Evolutionary conservation across 2,329 filamentous ascomycete genomes (phyloP).

Genomic region (Fusarium sacchari): DNA sequence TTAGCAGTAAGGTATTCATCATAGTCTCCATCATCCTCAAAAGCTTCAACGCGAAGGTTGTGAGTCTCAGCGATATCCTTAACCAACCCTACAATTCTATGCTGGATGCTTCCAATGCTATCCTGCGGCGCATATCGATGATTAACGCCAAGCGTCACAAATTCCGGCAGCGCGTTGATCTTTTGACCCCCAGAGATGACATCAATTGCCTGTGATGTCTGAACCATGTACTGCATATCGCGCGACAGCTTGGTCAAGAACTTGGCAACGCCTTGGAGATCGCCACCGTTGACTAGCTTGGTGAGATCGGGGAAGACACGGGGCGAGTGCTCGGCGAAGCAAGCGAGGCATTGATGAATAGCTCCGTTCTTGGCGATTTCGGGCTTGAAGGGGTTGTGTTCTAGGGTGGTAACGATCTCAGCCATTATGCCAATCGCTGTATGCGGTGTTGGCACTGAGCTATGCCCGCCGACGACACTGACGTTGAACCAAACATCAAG

Average conservation of each 20-base stretch:
- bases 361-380: constrained; percentile 58
- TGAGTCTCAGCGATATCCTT: neutral
- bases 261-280: constrained; percentile 43
- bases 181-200: constrained; percentile 70
- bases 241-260: constrained; percentile 31
- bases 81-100: neutral
- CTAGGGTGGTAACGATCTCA: constrained; percentile 71
- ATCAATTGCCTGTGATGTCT: constrained; percentile 69
- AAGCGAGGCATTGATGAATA: constrained; percentile 63
- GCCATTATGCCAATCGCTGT: constrained; percentile 75
- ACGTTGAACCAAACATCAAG: constrained; percentile 67
- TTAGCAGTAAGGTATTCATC: neutral
- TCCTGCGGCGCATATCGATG: constrained; percentile 50
- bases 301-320: constrained; percentile 55
- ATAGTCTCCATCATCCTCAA: constrained; percentile 14
- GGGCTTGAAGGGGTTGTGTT: constrained; percentile 64
- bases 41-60: neutral
- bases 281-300: constrained; percentile 40
- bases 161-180: constrained; percentile 72
- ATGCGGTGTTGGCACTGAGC: constrained; percentile 66
- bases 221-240: constrained; percentile 60
- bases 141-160: constrained; percentile 66
- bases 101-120: neutral
- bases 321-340: constrained; percentile 64
- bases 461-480: constrained; percentile 67